These are phyloP conservation scores for Fusarium denticulatum DNA, from an alignment of 2,329 filamentous ascomycete species.

Conservation along the genomic window DNA sequence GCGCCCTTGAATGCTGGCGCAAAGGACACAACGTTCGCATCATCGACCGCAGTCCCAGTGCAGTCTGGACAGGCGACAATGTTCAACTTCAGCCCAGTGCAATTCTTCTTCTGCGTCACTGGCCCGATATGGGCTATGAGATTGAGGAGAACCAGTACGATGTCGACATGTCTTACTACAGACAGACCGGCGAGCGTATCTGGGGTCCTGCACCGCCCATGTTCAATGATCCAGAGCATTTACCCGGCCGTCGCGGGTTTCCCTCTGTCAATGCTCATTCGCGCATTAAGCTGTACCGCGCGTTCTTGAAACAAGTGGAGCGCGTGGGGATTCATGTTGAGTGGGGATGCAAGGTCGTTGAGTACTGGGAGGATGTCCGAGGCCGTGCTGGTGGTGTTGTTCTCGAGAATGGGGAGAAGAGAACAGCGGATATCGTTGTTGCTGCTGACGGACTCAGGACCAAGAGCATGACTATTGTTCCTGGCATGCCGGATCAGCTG, in stretches of 20 bases:
- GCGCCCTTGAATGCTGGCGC: constrained; percentile 30
- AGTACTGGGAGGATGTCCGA: constrained; percentile 27
- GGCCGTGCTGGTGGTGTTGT: constrained; percentile 13
- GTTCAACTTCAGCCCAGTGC: constrained; percentile 29
- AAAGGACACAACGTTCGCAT: constrained; percentile 30
- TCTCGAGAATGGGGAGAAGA: constrained; percentile 25
- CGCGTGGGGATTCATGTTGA: constrained; percentile 15
- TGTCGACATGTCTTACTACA: constrained; percentile 32
- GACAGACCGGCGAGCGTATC: constrained; percentile 19
- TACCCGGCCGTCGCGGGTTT: constrained; percentile 1
- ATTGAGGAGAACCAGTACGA: constrained; percentile 30
- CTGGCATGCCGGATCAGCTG: constrained; percentile 15
- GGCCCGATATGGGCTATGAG: constrained; percentile 33
- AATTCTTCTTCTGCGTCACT: constrained; percentile 19
- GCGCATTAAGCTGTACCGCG: constrained; percentile 22
- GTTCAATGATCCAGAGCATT: constrained; percentile 28
- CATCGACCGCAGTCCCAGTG: constrained; percentile 11
- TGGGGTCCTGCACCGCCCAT: constrained; percentile 31
- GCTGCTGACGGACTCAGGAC: constrained; percentile 19
- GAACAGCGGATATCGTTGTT: constrained; percentile 23
- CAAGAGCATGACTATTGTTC: constrained; percentile 21
- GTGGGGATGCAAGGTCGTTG: constrained; percentile 25
- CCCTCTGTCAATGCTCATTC: constrained; percentile 26
- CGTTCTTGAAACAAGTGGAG: constrained; percentile 18
- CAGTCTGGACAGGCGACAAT: constrained; percentile 29